A percentile compares a stretch with the other conserved stretches of the same genome.
Conservation (phyloP, 2,329 filamentous ascomycete species). For the Colletotrichum magnum region DNA sequence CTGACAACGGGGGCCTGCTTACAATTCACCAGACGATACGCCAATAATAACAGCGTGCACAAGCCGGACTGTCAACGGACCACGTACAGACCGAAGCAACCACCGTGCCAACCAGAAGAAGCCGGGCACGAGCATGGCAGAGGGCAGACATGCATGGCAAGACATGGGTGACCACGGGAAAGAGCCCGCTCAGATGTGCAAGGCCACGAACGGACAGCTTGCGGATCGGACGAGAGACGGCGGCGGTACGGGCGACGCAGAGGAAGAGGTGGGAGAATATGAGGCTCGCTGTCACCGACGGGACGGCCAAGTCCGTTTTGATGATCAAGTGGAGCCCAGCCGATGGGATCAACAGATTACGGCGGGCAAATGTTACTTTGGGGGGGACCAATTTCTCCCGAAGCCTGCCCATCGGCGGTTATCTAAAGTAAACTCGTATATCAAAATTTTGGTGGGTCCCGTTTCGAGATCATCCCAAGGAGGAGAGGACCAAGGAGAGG, state of each 20-base stretch:
- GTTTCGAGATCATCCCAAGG: slow-evolving; percentile 41
- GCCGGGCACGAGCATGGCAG: too few species aligned
- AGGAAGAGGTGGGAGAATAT: not conserved
- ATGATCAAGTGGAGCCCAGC: slow-evolving; percentile 27
- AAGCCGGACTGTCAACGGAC: too few species aligned
- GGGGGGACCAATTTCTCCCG: slow-evolving; percentile 30
- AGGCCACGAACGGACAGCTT: too few species aligned
- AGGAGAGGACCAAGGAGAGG: slow-evolving; percentile 21
- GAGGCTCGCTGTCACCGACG: not conserved
- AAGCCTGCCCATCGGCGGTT: slow-evolving; percentile 37
- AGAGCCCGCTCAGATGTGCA: too few species aligned
- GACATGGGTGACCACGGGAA: too few species aligned
- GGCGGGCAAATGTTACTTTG: slow-evolving; percentile 22
- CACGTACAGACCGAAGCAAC: too few species aligned
- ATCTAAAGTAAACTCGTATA: slow-evolving; percentile 39
- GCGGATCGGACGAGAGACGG: too few species aligned
- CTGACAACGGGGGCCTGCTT: not conserved
- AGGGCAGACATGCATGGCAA: too few species aligned
- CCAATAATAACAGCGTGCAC: too few species aligned
- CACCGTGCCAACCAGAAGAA: too few species aligned
- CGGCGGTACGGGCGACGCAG: too few species aligned
- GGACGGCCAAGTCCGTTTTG: not conserved
- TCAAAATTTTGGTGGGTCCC: slow-evolving; percentile 33
- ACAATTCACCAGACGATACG: slow-evolving; percentile 13
- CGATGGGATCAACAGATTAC: slow-evolving; percentile 36